Percentiles rank a stretch among this genome's conserved stretches.
phyloP scores from a whole-genome alignment of 345 rosid genomes.

The Hypericum androsaemum region DNA sequence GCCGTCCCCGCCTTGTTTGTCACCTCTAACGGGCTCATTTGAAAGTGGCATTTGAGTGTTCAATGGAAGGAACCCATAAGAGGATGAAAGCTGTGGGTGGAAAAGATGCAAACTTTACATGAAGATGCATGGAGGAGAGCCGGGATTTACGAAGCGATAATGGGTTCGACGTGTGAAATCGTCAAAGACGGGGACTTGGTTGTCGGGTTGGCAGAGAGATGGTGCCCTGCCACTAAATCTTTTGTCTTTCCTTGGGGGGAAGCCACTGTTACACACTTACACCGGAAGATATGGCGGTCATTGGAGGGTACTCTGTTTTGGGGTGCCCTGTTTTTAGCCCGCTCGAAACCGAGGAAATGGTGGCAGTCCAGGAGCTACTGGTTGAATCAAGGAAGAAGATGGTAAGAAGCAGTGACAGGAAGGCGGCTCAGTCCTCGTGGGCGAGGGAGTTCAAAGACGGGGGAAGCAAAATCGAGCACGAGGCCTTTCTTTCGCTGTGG shows the following conservation, averaged over 20 bases:
- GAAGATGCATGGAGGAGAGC: slow-evolving; percentile 30
- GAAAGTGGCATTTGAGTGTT: slow-evolving; percentile 18
- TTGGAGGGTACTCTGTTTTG: slow-evolving; percentile 24
- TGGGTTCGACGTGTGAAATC: slow-evolving; percentile 31
- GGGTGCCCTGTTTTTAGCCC: too few relatives aligned
- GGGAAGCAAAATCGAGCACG: slow-evolving; percentile 28
- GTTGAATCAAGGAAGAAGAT: slow-evolving; percentile 9
- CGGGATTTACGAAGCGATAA: slow-evolving; percentile 36
- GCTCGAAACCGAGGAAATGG: too few relatives aligned
- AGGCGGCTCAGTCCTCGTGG: neutral
- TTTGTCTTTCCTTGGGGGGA: too few relatives aligned
- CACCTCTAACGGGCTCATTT: too few relatives aligned
- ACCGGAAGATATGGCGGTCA: slow-evolving; percentile 33
- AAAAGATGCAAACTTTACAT: slow-evolving; percentile 25
- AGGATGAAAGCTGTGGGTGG: slow-evolving; percentile 37
- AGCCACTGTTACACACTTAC: slow-evolving; percentile 37
- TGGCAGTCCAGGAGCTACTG: too few relatives aligned
- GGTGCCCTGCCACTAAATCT: slow-evolving; percentile 39
- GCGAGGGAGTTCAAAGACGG: too few relatives aligned
- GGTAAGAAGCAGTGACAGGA: neutral
- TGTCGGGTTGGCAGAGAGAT: slow-evolving; percentile 34
- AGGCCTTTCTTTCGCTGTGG: slow-evolving; percentile 37
- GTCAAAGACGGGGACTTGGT: slow-evolving; percentile 22
- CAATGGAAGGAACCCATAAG: slow-evolving; percentile 22
- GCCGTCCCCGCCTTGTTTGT: too few relatives aligned